Evolutionary conservation across 305 asterid species (phyloP), one percentile per base, ranked within the genome.

Genomic region (Solanum hybrid): DNA sequence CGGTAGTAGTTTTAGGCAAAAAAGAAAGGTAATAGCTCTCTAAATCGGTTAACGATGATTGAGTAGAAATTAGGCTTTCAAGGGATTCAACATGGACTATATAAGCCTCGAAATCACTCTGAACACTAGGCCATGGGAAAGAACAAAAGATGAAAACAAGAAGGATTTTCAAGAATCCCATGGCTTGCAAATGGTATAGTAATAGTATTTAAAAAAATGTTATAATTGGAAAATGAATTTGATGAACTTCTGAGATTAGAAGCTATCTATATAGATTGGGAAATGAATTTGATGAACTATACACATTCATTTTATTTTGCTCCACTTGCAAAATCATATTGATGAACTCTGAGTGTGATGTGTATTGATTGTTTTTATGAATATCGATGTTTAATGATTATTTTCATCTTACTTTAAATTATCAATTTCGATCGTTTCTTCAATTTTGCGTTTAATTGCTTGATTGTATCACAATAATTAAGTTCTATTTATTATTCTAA

Each of bases 11-110:
- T 87, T 79, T 79, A 6, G 94, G 92, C 29, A 92, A 78, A 89
- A 91, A 91, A 4, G 93, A 91, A 5, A 33, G 80, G 41, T 92
- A 91, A 80, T 90, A 78, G 61, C 72, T 87, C 13, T 90, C 91
- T 17, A 85, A 86, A 38, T 45, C 32, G 1, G n/a, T 57, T n/a
- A 31, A 85, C 2, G 29, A 31, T 41, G 36, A 68, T 24, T 39
- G 80, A 34, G 78, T 17, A 13, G 88, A 86, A 61, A 22, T 13
- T 38, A 3, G 83, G 75, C 4, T 88, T 15, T 32, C 83, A 8
- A 88, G 90, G 7, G 34, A 29, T 26, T 78, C 79, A 76, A 91
- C 91, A 72, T 73, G 91, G 11, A 92, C 91, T 27, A 91, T 86
- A 89, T 92, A 92, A 14, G 89, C 91, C 24, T 90, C 89, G 1